Evolutionary conservation across 2,329 filamentous ascomycete species (phyloP), one percentile per base, ranked within the genome.

Genomic region (Sclerotinia glacialis): DNA sequence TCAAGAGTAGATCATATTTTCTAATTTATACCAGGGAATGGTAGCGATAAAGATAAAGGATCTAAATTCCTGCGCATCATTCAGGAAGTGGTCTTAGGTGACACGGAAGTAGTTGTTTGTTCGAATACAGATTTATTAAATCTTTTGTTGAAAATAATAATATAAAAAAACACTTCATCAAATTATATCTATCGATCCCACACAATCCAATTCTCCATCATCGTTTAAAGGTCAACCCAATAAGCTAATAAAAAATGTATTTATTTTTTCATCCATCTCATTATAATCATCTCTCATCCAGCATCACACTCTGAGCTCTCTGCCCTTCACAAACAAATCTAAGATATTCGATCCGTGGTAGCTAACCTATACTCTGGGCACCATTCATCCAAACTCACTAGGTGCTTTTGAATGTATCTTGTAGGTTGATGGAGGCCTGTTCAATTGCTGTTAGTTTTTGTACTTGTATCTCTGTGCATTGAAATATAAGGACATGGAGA

Each of bases 381-480:
- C 72, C 72, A 74, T 44, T 72, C 71, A 61, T 72, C 68, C 46
- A 74, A 62, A 40, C 54, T 68, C 2, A 66, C 44, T 67, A 72
- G 67, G 65, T 73, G 68, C 8, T 68, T 61, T 16, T 70, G 64
- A 23, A 70, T 28, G 69, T 72, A 76, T 44, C 70, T 58, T 28
- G 73, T 72, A 3, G 74, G 73, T 53, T 76, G 74, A 65, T 75
- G 74, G 16, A 67, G 65, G 12, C 65, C 65, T 67, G 11, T 63
- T 31, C 21, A 16, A 7, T n/a, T 49, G 5, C 3, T 8, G 31
- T 61, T 18, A 49, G n/a, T 40, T 40, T 26, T 14, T 34, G 28
- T 37, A 16, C 31, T 26, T 26, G 2, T 34, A 6, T 23, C 23
- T 42, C 2, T 2, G 18, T 40, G 16, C 12, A n/a, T 26, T 3